Percentiles rank a stretch among this genome's conserved stretches.
These are phyloP conservation scores for Pisolithus albus DNA, from an alignment of 768 basidiomycete species.

Conservation along the genomic window DNA sequence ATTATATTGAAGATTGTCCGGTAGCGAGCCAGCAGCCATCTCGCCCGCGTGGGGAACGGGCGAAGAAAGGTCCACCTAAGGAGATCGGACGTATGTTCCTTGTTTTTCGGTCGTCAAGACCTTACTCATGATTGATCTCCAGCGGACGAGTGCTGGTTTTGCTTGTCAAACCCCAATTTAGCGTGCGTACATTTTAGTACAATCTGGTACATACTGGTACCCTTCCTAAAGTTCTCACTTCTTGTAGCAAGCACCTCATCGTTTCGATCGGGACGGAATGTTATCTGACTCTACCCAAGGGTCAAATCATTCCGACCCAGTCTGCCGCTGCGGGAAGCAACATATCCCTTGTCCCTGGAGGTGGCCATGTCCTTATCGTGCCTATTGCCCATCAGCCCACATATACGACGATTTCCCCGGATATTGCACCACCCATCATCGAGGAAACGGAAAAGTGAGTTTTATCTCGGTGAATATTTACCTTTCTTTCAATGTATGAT, in stretches of 20 bases:
- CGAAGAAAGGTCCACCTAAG: slow-evolving; percentile 50
- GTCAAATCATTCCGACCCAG: slow-evolving; percentile 84
- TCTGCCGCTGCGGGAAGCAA: slow-evolving; percentile 37
- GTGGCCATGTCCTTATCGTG: slow-evolving; percentile 91
- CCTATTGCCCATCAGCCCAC: slow-evolving; percentile 94
- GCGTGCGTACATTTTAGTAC: slow-evolving; percentile 46
- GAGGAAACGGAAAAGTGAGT: slow-evolving; percentile 72
- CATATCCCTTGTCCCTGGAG: slow-evolving; percentile 69
- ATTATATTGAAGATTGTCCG: slow-evolving; percentile 85
- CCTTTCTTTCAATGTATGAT: not conserved
- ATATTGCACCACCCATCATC: slow-evolving; percentile 66
- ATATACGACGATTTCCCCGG: slow-evolving; percentile 70
- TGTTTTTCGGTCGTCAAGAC: not conserved
- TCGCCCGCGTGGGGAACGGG: slow-evolving; percentile 17
- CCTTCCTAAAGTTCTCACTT: slow-evolving; percentile 1
- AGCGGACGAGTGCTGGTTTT: slow-evolving; percentile 99
- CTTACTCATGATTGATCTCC: slow-evolving; percentile 5
- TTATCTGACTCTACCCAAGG: slow-evolving; percentile 94
- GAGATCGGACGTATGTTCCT: slow-evolving; percentile 74
- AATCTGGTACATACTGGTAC: too few relatives aligned
- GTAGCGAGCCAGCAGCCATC: slow-evolving; percentile 48
- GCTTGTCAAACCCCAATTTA: slow-evolving; percentile 87
- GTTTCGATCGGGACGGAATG: slow-evolving; percentile 90
- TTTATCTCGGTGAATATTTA: not conserved
- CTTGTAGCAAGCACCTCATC: slow-evolving; percentile 83